phyloP scores from a whole-genome alignment of 1,139 yeast species.

The Spencermartinsiella ligniputridi region DNA sequence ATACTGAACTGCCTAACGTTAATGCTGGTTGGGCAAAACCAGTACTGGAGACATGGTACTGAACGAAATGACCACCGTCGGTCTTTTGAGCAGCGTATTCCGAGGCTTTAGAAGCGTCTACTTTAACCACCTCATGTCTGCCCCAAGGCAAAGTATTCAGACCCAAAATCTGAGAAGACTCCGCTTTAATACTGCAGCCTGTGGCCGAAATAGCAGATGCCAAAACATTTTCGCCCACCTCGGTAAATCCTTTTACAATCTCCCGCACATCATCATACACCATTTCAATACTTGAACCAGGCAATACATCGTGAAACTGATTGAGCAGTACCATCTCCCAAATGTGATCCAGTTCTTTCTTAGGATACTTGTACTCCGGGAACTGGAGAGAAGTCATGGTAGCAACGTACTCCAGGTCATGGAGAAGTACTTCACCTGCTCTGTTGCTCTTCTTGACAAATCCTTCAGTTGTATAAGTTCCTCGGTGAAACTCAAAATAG shows the following conservation, averaged over 20 bases:
- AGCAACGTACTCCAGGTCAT: conserved; percentile 81
- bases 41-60: conserved; percentile 12
- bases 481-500: conserved; percentile 93
- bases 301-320: conserved; percentile 95
- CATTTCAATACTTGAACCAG: conserved; percentile 95
- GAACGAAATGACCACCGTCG: conserved; percentile 14
- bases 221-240: conserved; percentile 50
- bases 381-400: conserved; percentile 60
- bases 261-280: conserved; percentile 90
- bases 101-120: conserved; percentile 24
- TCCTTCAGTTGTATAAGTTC: conserved; percentile 93
- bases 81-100: conserved; percentile 2
- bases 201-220: conserved; percentile 41
- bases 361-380: conserved; percentile 63
- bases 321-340: conserved; percentile 89
- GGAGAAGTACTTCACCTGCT: conserved; percentile 65
- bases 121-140: conserved; percentile 49
- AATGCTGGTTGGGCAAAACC: conserved; percentile 20
- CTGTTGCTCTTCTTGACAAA: conserved; percentile 73
- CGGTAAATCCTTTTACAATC: conserved; percentile 57
- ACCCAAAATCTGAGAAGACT: conserved; percentile 23
- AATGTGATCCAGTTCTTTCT: conserved; percentile 55
- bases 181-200: conserved; percentile 23
- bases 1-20: conserved; percentile 11
- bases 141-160: conserved; percentile 69